Evolutionary conservation across 2,329 filamentous ascomycete species (phyloP), one percentile per base, ranked within the genome.

Genomic region (Colletotrichum sp.): DNA sequence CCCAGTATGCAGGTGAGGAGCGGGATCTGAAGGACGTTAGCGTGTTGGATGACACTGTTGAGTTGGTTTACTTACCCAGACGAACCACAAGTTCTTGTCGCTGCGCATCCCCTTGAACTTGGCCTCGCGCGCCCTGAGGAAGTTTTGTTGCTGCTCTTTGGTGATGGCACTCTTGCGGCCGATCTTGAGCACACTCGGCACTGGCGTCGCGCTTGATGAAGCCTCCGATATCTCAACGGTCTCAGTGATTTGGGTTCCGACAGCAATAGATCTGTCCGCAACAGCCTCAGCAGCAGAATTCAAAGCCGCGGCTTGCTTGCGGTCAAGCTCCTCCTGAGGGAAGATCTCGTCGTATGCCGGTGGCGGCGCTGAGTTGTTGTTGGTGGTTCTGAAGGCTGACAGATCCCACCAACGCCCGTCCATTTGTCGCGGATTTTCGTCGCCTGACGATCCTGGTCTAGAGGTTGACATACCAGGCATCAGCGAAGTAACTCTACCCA

Each of bases 321-420:
- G 85, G 72, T 93, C 90, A 19, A 88, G 77, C 60, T 88, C 86
- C 69, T 87, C 84, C 55, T 86, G 85, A 3, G 94, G 94, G 82
- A 92, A 97, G 32, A 97, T 91, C 64, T 96, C 95, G 69, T 96
- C 93, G 78, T 97, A 97, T 0, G 95, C 91, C 12, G 95, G 95
- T 11, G 94, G 94, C 36, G 90, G 87, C 6, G 88, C 86, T 12
- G 90, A 84, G 52, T 85, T 85, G 25, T 84, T 86, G 19, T 86
- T 79, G 52, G 84, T 83, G 68, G 85, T 84, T 79, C 89, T 87
- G 48, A 88, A 85, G 11, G 91, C 91, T 60, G 93, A 89, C 32
- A 93, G 85, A 80, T 94, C 92, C 91, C 92, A 94, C 93, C 93
- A 94, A 75, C 89, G 89, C 78, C 87, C 87, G 68, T 92, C 89